Conservation (phyloP, 768 basidiomycete species). For the Lactarius indigo region DNA sequence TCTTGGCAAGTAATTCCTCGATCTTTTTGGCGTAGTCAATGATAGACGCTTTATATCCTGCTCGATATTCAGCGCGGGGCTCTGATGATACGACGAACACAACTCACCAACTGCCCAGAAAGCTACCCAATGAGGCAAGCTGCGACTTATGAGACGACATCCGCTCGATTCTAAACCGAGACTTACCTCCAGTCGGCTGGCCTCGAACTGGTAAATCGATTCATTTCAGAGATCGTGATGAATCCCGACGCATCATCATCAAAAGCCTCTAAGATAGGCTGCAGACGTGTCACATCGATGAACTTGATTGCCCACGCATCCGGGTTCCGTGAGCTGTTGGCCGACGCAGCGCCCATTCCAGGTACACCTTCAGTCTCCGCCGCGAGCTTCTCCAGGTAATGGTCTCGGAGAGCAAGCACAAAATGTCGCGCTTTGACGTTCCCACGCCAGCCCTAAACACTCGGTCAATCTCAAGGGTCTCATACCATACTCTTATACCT, state of each 20-base stretch:
- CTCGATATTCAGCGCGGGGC: background rate
- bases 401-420: constrained; percentile 32
- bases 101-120: constrained; percentile 31
- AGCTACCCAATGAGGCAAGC: constrained; percentile 33
- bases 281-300: constrained; percentile 26
- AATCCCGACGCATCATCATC: constrained; percentile 37
- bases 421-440: constrained; percentile 24
- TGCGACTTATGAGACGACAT: background rate
- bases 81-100: background rate
- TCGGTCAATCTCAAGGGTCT: background rate
- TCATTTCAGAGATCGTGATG: constrained; percentile 34
- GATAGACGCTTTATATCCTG: constrained; percentile 16
- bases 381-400: constrained; percentile 29
- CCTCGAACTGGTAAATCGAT: constrained; percentile 30
- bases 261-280: constrained; percentile 33
- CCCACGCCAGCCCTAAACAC: constrained; percentile 23
- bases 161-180: background rate
- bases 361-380: background rate
- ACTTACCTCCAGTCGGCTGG: constrained; percentile 31
- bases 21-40: constrained; percentile 20
- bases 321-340: background rate
- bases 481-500: background rate
- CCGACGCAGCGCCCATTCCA: background rate
- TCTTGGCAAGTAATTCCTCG: constrained; percentile 13
- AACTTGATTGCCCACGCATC: constrained; percentile 31